phyloP scores from a whole-genome alignment of 257 asterid genomes.

The Ilex asprella region DNA sequence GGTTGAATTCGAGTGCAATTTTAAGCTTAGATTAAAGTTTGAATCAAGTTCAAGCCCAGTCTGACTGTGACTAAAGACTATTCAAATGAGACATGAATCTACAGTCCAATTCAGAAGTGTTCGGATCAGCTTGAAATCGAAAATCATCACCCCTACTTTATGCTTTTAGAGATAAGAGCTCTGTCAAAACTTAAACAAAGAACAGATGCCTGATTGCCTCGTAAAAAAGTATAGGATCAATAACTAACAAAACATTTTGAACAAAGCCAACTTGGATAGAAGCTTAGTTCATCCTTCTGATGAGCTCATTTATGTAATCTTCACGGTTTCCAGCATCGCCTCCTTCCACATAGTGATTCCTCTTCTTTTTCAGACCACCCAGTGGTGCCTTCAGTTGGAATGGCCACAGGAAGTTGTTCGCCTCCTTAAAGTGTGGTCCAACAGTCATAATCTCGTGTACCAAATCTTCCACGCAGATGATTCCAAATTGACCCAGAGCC shows the following conservation, averaged over 20 bases:
- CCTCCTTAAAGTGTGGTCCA: conserved; percentile 9
- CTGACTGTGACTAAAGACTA: no score
- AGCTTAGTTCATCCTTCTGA: conserved; percentile 53
- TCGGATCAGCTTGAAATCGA: no score
- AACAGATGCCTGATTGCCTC: no score
- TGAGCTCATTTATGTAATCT: conserved; percentile 7
- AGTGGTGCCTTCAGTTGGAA: conserved; percentile 6
- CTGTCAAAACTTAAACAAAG: no score
- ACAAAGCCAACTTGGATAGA: background rate
- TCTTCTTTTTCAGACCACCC: conserved; percentile 10
- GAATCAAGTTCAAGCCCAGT: no score
- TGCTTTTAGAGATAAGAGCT: no score
- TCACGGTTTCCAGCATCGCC: conserved; percentile 12
- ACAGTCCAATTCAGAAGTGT: no score
- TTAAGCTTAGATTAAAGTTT: no score
- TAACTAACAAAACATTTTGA: background rate
- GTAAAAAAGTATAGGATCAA: no score
- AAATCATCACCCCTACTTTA: no score
- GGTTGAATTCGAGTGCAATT: no score
- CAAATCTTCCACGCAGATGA: conserved; percentile 6
- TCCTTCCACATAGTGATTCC: conserved; percentile 11
- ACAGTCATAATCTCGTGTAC: conserved; percentile 10
- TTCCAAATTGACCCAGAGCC: conserved; percentile 30
- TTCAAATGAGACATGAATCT: no score
- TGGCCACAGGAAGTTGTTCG: conserved; percentile 10